Evolutionary conservation across 768 basidiomycete genomes (phyloP).

Genomic region (Hericium rajendrae): DNA sequence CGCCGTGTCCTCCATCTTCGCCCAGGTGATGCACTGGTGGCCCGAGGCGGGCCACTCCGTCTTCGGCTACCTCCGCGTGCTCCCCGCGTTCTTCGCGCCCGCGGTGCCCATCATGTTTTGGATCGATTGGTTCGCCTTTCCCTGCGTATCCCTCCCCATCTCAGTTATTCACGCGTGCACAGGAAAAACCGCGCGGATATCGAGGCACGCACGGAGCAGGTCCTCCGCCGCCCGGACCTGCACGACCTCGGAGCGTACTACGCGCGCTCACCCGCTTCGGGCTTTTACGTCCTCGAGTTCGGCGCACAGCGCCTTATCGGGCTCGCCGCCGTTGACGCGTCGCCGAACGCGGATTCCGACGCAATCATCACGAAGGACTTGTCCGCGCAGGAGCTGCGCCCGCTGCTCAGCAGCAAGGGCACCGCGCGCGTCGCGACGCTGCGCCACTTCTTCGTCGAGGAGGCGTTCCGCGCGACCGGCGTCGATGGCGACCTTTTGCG

Average conservation of each 20-base stretch:
- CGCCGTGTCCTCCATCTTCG: constrained; percentile 44
- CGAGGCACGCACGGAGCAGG: constrained; percentile 41
- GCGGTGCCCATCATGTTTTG: constrained; percentile 56
- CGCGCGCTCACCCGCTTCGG: constrained; percentile 48
- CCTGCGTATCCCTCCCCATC: not conserved
- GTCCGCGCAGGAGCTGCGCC: constrained; percentile 8
- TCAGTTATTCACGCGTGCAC: not conserved
- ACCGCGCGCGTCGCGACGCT: constrained; percentile 49
- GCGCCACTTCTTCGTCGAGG: constrained; percentile 69
- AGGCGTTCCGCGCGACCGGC: constrained; percentile 42
- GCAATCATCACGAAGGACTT: constrained; percentile 17
- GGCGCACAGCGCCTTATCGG: constrained; percentile 46
- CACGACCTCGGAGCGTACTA: constrained; percentile 45
- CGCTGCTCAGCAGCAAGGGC: constrained; percentile 19
- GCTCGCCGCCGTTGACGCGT: constrained; percentile 62
- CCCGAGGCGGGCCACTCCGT: constrained; percentile 37
- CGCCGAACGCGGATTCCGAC: constrained; percentile 27
- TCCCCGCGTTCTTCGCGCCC: constrained; percentile 59
- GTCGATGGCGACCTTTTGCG: constrained; percentile 59
- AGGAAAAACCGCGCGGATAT: constrained; percentile 69
- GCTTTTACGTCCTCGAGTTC: constrained; percentile 62
- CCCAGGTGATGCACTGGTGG: constrained; percentile 61
- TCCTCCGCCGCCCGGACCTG: constrained; percentile 50
- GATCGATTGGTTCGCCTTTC: constrained; percentile 53
- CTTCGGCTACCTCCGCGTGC: constrained; percentile 42